Conservation (phyloP, 345 rosid genomes). For the Aethionema arabicum region DNA sequence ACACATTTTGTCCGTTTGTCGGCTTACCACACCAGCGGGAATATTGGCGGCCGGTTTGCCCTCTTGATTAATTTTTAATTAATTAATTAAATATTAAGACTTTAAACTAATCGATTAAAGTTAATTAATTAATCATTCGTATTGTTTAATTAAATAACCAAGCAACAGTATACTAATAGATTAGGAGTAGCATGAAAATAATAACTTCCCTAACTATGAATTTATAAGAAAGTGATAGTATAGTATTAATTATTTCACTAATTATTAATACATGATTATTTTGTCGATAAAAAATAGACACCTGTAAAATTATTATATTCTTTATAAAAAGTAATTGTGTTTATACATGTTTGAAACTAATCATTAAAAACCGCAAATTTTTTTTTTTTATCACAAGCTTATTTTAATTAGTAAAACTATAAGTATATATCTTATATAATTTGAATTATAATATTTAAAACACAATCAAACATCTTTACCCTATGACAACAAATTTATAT, state of each 20-base stretch:
- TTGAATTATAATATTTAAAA: too few relatives aligned
- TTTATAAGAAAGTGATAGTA: slow-evolving; percentile 28
- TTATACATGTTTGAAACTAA: too few relatives aligned
- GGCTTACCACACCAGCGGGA: slow-evolving; percentile 40
- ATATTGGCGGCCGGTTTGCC: slow-evolving; percentile 41
- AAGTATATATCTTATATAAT: too few relatives aligned
- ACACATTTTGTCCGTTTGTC: slow-evolving; percentile 39
- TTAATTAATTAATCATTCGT: background rate
- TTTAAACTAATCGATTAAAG: background rate
- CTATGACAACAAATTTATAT: too few relatives aligned
- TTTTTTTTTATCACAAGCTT: too few relatives aligned
- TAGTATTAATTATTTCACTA: slow-evolving; percentile 2
- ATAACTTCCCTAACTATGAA: background rate
- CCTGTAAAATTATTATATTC: too few relatives aligned
- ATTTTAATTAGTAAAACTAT: too few relatives aligned
- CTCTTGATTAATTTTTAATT: slow-evolving; percentile 22
- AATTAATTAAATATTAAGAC: slow-evolving; percentile 3
- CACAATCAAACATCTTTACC: too few relatives aligned
- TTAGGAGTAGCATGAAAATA: slow-evolving; percentile 12
- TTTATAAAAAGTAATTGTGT: too few relatives aligned
- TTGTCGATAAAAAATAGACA: too few relatives aligned
- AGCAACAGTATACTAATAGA: background rate
- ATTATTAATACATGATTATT: slow-evolving; percentile 27
- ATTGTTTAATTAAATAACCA: slow-evolving; percentile 1
- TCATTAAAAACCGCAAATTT: too few relatives aligned